Percentiles rank a stretch among this genome's conserved stretches.
Evolutionary conservation across 2,329 filamentous ascomycete species (phyloP).

Genomic region (Phialocephala subalpina): DNA sequence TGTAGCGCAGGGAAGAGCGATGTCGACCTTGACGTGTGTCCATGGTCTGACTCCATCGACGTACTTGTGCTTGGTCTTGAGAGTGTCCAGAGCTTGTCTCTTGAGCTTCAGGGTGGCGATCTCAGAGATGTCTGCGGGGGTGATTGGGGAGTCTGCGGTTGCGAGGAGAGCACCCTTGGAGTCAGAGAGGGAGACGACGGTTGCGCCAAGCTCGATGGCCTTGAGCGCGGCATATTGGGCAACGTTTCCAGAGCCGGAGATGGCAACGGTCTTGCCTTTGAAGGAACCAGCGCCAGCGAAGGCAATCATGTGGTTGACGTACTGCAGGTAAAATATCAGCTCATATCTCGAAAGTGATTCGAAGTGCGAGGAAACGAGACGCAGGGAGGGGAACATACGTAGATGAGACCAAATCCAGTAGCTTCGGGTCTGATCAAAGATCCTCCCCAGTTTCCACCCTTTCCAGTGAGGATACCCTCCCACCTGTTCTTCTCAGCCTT

Average conservation of each 20-base stretch:
- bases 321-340: slow-evolving; percentile 49
- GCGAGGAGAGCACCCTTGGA: slow-evolving; percentile 86
- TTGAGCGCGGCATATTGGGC: slow-evolving; percentile 98
- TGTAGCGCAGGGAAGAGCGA: slow-evolving; percentile 91
- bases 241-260: slow-evolving; percentile 97
- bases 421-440: slow-evolving; percentile 95
- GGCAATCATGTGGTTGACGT: slow-evolving; percentile 94
- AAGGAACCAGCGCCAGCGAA: slow-evolving; percentile 88
- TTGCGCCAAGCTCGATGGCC: slow-evolving; percentile 93
- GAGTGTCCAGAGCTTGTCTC: slow-evolving; percentile 81
- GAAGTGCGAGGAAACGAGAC: not conserved
- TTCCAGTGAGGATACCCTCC: slow-evolving; percentile 96
- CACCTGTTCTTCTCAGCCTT: slow-evolving; percentile 87
- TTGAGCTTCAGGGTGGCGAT: slow-evolving; percentile 89
- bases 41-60: slow-evolving; percentile 88
- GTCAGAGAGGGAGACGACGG: slow-evolving; percentile 92
- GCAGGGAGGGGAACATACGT: slow-evolving; percentile 61
- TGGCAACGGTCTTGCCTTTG: slow-evolving; percentile 89
- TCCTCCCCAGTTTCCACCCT: slow-evolving; percentile 93
- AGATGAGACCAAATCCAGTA: slow-evolving; percentile 94
- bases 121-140: slow-evolving; percentile 77
- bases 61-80: slow-evolving; percentile 82
- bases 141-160: slow-evolving; percentile 74
- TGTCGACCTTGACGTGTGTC: slow-evolving; percentile 88
- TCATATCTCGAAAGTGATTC: not conserved